Evolutionary conservation across 176 grass and related monocot genomes (phyloP), one percentile per base, ranked within the genome.

Genomic region (Juncus effusus): DNA sequence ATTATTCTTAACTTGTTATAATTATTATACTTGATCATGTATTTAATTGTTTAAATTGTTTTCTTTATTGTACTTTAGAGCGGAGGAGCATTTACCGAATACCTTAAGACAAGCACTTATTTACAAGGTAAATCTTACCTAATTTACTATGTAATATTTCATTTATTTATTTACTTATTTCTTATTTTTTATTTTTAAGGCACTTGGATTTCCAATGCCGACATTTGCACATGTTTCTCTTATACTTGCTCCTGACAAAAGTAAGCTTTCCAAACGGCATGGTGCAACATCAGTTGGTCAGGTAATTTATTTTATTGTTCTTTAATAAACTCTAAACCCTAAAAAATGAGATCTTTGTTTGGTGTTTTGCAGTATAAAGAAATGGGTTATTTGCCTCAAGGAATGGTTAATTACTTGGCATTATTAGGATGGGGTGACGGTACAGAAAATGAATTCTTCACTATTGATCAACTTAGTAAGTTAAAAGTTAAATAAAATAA

Each of bases 61-160:
- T 28, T 28, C 1, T 28, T 28, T 28, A 1, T 9, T 47, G 9
- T 42, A 38, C 57, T 49, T 41, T 81, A 99, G 94, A 76, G 88
- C 94, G 39, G 94, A 99, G 70, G 94, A 99, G 72, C 94, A 99
- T 82, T 86, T 99, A 72, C 88, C 94, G 85, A 99, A 99, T 58
- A 99, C 94, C 64, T 73, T 99, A 65, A 80, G 88, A 8, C 94
- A 99, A 72, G 88, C 94, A 51, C 85, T 99, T 41, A 93, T 99
- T 80, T 99, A 99, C 19, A 99, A 93, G 83, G 93, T 97, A 72
- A 72, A 35, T 51, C 62, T 52, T 65, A 41, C 44, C n/a, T 59
- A 42, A 5, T 76, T 39, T 74, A 72, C 16, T 16, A 5, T 16
- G 35, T 12, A 47, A 12, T 77, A 10, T 42, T 10, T 42, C 38